Conservation (phyloP, 805 yeast genomes). For the Schwanniomyces vanrijiae region DNA sequence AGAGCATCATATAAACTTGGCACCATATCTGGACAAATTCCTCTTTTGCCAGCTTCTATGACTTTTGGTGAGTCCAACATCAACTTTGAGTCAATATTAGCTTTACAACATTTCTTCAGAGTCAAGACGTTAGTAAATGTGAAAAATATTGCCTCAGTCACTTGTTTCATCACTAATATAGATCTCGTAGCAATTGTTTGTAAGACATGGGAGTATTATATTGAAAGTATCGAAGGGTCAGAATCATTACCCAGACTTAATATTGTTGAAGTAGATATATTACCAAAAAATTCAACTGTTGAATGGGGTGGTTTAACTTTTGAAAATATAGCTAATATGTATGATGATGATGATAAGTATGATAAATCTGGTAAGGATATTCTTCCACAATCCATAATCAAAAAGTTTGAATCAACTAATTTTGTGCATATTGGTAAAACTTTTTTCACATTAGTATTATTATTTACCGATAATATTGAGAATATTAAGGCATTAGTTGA, state of each 20-base stretch:
- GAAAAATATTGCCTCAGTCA: constrained; percentile 42
- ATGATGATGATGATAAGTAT: constrained; percentile 45
- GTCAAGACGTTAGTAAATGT: constrained; percentile 58
- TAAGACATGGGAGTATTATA: constrained; percentile 48
- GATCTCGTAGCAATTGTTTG: constrained; percentile 27
- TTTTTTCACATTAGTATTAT: constrained; percentile 4
- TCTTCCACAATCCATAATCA: background rate
- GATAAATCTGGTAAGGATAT: background rate
- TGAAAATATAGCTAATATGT: constrained; percentile 33
- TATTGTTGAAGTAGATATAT: constrained; percentile 52
- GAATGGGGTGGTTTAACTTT: constrained; percentile 76
- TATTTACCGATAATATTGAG: constrained; percentile 14
- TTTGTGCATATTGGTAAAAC: constrained; percentile 11
- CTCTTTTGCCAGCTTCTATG: constrained; percentile 75
- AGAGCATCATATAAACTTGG: constrained; percentile 44
- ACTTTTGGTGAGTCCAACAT: constrained; percentile 26
- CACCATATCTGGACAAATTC: constrained; percentile 86
- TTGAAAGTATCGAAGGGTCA: constrained; percentile 13
- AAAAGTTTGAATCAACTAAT: constrained; percentile 10
- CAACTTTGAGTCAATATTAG: constrained; percentile 45
- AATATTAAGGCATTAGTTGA: constrained; percentile 10
- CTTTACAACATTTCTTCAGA: constrained; percentile 73
- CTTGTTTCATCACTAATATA: constrained; percentile 53
- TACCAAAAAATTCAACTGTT: constrained; percentile 64
- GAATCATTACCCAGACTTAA: constrained; percentile 31